These are phyloP conservation scores for Trametes polyzona DNA, from an alignment of 1,284 basidiomycete species.

Conservation along the genomic window DNA sequence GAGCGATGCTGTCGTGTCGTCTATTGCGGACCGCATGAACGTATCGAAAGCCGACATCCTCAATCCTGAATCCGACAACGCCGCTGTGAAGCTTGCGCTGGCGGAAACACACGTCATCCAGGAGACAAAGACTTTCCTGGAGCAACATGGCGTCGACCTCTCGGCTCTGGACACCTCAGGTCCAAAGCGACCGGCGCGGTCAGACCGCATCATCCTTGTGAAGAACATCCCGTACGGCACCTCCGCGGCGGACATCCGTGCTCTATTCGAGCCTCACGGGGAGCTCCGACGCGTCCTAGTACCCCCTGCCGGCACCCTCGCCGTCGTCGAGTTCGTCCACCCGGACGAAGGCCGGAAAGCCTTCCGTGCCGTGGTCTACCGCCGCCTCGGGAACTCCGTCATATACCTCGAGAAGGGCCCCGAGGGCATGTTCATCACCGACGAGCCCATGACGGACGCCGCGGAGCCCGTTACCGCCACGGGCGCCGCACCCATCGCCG, in stretches of 20 bases:
- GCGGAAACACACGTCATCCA: conserved; percentile 97
- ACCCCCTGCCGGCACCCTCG: conserved; percentile 93
- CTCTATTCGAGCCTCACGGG: conserved; percentile 83
- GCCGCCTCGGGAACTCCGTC: conserved; percentile 87
- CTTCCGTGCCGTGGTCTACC: conserved; percentile 85
- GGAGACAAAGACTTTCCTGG: conserved; percentile 91
- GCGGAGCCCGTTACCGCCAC: conserved; percentile 23
- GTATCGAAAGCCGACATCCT: conserved; percentile 84
- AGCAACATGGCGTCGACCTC: conserved; percentile 70
- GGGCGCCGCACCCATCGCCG: conserved; percentile 19
- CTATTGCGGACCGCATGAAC: conserved; percentile 44
- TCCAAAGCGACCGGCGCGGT: conserved; percentile 47
- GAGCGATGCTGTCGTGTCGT: conserved; percentile 56
- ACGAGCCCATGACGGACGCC: conserved; percentile 17
- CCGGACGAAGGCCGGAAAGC: conserved; percentile 74
- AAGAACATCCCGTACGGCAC: conserved; percentile 98
- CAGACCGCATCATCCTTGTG: conserved; percentile 86
- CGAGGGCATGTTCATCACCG: conserved; percentile 68
- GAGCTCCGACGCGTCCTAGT: conserved; percentile 79
- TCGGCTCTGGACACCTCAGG: conserved; percentile 58
- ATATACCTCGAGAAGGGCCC: conserved; percentile 96
- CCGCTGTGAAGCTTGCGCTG: conserved; percentile 92
- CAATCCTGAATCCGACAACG: conserved; percentile 74
- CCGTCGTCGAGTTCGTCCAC: conserved; percentile 86
- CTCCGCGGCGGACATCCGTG: conserved; percentile 70